Evolutionary conservation across 2,329 filamentous ascomycete species (phyloP).

Genomic region (Pseudocercospora musae): DNA sequence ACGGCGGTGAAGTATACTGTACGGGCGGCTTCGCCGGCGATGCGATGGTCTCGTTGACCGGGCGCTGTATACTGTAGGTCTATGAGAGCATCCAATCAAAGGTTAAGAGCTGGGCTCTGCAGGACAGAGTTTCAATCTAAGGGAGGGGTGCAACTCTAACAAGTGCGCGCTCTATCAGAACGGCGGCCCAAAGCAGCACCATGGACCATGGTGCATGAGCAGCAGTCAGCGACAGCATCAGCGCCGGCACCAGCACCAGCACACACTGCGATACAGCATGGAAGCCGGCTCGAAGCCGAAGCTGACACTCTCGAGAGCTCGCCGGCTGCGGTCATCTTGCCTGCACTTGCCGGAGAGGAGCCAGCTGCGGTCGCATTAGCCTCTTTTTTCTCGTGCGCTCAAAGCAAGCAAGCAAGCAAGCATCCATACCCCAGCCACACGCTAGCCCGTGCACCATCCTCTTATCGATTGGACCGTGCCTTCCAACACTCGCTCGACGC

Average conservation of each 20-base stretch:
- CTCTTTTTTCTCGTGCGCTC: not conserved
- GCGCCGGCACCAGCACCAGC: no score
- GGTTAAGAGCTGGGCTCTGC: not conserved
- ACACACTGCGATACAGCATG: not conserved
- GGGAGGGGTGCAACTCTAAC: conserved; percentile 1
- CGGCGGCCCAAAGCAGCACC: not conserved
- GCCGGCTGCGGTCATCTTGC: not conserved
- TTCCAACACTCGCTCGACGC: conserved; percentile 4
- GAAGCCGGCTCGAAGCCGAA: not conserved
- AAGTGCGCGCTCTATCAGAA: not conserved
- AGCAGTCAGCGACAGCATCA: not conserved
- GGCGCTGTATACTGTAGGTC: not conserved
- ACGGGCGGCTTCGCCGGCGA: not conserved
- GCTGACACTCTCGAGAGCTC: not conserved
- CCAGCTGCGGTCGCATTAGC: not conserved
- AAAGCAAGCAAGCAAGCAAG: not conserved
- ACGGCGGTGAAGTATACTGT: not conserved
- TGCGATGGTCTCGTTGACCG: not conserved
- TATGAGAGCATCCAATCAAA: not conserved
- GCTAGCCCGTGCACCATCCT: not conserved
- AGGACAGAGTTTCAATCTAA: not conserved
- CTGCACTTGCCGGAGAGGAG: conserved; percentile 12
- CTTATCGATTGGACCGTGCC: conserved; percentile 8
- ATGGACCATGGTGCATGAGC: no score
- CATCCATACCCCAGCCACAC: not conserved